These are phyloP conservation scores for Russula foetens DNA, from an alignment of 768 basidiomycete species.

Conservation along the genomic window DNA sequence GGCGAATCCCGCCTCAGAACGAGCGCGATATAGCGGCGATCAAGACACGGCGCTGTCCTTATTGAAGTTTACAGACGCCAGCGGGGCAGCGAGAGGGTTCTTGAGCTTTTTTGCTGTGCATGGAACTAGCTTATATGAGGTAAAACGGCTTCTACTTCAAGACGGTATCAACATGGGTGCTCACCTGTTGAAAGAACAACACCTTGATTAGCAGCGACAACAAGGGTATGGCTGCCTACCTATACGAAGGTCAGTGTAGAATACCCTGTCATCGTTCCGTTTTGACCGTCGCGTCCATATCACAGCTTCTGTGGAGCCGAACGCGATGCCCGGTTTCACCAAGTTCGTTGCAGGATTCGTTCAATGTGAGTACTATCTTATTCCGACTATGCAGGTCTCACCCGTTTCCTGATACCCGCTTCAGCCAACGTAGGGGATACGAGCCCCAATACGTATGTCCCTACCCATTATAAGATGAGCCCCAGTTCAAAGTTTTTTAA, in stretches of 20 bases:
- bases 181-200: constrained; percentile 47
- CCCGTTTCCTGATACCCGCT: not conserved
- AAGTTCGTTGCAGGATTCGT: constrained; percentile 70
- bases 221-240: constrained; percentile 78
- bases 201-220: constrained; percentile 76
- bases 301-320: constrained; percentile 54
- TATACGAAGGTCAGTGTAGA: constrained; percentile 54
- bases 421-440: constrained; percentile 77
- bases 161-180: not conserved
- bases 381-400: constrained; percentile 10
- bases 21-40: constrained; percentile 57
- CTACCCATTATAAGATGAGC: not conserved
- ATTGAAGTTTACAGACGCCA: constrained; percentile 52
- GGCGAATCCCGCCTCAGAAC: constrained; percentile 64
- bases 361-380: constrained; percentile 43
- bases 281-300: constrained; percentile 1
- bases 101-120: constrained; percentile 74
- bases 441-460: constrained; percentile 66
- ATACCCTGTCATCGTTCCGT: not conserved
- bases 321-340: constrained; percentile 56
- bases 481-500: constrained; percentile 15
- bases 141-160: constrained; percentile 22
- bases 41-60: constrained; percentile 70
- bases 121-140: constrained; percentile 73
- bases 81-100: constrained; percentile 54